A percentile compares a stretch with the other conserved stretches of the same genome.
These are phyloP conservation scores for Fusarium luffae DNA, from an alignment of 2,329 filamentous ascomycete species.

Conservation along the genomic window DNA sequence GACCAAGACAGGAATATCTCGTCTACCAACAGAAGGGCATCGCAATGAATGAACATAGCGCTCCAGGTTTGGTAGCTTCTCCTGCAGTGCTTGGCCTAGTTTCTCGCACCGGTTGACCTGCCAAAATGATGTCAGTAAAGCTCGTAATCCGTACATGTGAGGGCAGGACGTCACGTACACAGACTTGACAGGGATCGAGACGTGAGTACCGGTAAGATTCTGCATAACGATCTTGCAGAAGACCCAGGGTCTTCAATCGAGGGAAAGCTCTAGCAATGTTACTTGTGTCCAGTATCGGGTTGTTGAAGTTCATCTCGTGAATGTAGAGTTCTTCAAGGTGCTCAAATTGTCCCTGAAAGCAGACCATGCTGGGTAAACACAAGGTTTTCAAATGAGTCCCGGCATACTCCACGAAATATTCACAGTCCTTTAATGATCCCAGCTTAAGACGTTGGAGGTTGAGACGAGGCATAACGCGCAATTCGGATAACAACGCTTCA, in stretches of 20 bases:
- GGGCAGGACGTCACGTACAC: too few relatives aligned
- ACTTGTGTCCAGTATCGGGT: too few relatives aligned
- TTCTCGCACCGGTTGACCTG: not conserved
- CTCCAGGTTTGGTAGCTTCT: not conserved
- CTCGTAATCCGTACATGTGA: too few relatives aligned
- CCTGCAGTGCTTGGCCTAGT: not conserved
- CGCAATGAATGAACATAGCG: not conserved
- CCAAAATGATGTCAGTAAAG: not conserved
- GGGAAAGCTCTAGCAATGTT: not conserved
- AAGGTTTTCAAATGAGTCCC: not conserved
- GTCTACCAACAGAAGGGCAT: too few relatives aligned
- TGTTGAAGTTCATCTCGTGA: not conserved
- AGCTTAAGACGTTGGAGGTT: not conserved
- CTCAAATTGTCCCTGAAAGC: not conserved
- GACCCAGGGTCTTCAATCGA: not conserved
- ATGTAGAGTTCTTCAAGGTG: not conserved
- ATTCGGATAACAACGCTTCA: not conserved
- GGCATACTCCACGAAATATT: not conserved
- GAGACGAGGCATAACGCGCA: not conserved
- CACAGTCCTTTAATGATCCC: not conserved
- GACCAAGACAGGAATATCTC: too few relatives aligned
- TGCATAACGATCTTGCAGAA: not conserved
- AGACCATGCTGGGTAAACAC: not conserved
- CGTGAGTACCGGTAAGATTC: too few relatives aligned
- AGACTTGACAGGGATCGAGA: too few relatives aligned